Evolutionary conservation across 1,139 yeast genomes (phyloP), one percentile per base, ranked within the genome.

Genomic region (Lodderomyces theae): DNA sequence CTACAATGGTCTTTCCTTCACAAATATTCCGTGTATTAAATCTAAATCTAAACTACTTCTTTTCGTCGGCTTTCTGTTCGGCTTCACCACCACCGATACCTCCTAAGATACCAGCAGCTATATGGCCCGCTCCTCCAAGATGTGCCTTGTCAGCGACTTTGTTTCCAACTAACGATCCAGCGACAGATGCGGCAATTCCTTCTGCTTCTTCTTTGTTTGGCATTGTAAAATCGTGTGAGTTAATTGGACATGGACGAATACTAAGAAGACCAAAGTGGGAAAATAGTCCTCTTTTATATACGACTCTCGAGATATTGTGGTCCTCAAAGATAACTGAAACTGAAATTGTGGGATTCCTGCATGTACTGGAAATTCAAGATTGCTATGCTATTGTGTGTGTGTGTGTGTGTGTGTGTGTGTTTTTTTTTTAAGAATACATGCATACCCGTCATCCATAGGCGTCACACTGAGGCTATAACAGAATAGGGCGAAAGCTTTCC

Each of bases 91-190:
- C 72, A 34, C 55, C 63, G 17, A 66, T 47, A 17, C 69, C 59
- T 10, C 72, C 72, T 10, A 58, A 64, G 34, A 66, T 51, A 9
- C 69, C 64, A 26, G 60, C 52, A 13, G 57, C 70, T 37, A 66
- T 56, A 45, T 66, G 72, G 16, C 71, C 70, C 3, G 49, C 66
- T 26, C 49, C 49, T 3, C 72, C 72, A 37, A 63, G 48, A 21
- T 52, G 56, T 11, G 63, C 51, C 42, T 60, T 61, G 42, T 66
- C 72, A 28, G 72, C 72, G n/a, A 57, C 57, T 50, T 64, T 57
- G 53, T 64, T 56, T 21, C 63, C 61, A 24, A 61, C 64, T 34
- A 64, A 39, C n/a, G 66, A 57, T 21, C 68, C 63, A 22, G 60
- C 61, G 37, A 61, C 56, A 33, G 70, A 54, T 31, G 58, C 56